Conservation (phyloP, 73 alveolate genomes). For the Stentor roeselii region DNA sequence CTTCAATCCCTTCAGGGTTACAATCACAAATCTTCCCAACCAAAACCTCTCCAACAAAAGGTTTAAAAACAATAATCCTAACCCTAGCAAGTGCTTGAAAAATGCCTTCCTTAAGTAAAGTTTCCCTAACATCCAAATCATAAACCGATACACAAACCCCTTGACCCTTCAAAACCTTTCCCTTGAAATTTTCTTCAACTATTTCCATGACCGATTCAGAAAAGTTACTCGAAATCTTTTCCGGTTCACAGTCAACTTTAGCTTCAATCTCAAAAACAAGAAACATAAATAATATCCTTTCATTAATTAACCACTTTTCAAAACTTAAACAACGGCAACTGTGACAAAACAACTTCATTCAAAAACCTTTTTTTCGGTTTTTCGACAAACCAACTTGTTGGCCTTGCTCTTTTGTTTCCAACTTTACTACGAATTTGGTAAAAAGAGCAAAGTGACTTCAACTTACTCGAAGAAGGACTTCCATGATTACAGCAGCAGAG, state of each 20-base stretch:
- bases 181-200: slow-evolving; percentile 17
- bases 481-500: not conserved
- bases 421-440: not conserved
- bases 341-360: not conserved
- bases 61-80: not conserved
- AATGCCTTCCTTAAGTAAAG: not conserved
- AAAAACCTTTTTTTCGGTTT: not conserved
- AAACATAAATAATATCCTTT: no score
- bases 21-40: not conserved
- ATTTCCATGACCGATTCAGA: not conserved
- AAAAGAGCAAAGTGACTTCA: not conserved
- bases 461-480: not conserved
- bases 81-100: not conserved
- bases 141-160: slow-evolving; percentile 15
- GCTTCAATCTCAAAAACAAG: not conserved
- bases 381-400: not conserved
- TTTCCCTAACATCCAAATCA: not conserved
- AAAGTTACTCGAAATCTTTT: not conserved
- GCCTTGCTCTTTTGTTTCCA: not conserved
- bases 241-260: not conserved
- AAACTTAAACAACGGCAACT: not conserved
- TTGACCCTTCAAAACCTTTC: not conserved
- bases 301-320: no score
- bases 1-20: slow-evolving; percentile 13
- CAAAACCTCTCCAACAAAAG: not conserved